These are phyloP conservation scores for Coniella vitis DNA, from an alignment of 2,329 filamentous ascomycete genomes.

Conservation along the genomic window DNA sequence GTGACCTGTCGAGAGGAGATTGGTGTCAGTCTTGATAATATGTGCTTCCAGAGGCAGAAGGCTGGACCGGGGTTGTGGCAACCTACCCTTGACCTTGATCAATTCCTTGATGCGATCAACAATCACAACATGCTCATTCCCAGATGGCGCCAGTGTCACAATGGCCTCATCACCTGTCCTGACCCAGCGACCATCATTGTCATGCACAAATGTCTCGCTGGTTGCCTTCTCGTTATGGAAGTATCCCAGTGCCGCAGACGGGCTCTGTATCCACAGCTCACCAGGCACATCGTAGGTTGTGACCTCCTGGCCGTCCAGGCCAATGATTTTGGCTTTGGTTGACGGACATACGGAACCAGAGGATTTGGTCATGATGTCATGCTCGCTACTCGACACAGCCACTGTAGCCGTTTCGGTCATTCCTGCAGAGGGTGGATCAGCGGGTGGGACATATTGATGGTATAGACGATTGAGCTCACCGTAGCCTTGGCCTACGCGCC, in stretches of 20 bases:
- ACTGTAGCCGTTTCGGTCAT: slow-evolving; percentile 74
- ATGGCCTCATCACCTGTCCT: slow-evolving; percentile 80
- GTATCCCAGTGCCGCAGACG: slow-evolving; percentile 74
- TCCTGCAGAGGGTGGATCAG: slow-evolving; percentile 34
- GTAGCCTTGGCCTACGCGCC: slow-evolving; percentile 64
- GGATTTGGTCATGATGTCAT: slow-evolving; percentile 65
- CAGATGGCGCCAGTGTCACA: slow-evolving; percentile 54
- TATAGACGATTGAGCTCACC: slow-evolving; percentile 36
- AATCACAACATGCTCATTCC: slow-evolving; percentile 76
- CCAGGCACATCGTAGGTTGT: slow-evolving; percentile 61
- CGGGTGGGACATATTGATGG: neutral
- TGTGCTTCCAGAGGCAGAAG: neutral
- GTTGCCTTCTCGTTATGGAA: slow-evolving; percentile 81
- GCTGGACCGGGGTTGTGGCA: neutral
- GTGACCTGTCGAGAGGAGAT: slow-evolving; percentile 43
- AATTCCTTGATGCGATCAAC: slow-evolving; percentile 62
- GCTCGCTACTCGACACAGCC: slow-evolving; percentile 49
- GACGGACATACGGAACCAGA: slow-evolving; percentile 65
- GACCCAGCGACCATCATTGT: slow-evolving; percentile 68
- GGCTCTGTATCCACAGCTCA: slow-evolving; percentile 72
- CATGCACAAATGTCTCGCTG: slow-evolving; percentile 64
- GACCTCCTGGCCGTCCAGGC: slow-evolving; percentile 62
- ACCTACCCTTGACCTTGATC: slow-evolving; percentile 43
- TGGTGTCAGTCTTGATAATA: neutral
- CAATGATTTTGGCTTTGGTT: slow-evolving; percentile 58